Conservation (phyloP, 495 filamentous ascomycete species). For the Aspergillus indologenus region DNA sequence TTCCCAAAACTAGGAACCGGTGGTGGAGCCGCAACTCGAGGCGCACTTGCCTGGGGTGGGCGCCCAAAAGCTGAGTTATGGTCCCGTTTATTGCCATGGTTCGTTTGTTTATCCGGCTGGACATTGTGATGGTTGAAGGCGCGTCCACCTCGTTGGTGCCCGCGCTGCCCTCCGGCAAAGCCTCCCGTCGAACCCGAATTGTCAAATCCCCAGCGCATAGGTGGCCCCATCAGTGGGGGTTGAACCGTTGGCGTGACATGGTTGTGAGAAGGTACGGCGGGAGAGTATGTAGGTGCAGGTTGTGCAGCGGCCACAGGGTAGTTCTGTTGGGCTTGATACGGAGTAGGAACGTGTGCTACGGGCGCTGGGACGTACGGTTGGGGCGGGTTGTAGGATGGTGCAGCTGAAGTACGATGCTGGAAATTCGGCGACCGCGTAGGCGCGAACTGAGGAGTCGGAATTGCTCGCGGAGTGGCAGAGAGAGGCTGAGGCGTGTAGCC, state of each 20-base stretch:
- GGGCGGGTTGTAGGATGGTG: constrained; percentile 25
- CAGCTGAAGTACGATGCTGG: constrained; percentile 22
- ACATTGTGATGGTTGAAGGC: constrained; percentile 48
- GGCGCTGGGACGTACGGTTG: constrained; percentile 27
- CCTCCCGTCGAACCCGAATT: constrained; percentile 23
- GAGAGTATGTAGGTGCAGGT: constrained; percentile 25
- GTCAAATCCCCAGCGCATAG: constrained; percentile 58
- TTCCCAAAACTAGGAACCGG: constrained; percentile 61
- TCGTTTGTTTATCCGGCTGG: constrained; percentile 36
- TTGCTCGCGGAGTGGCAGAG: constrained; percentile 21
- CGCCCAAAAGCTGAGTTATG: constrained; percentile 42
- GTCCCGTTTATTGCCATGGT: constrained; percentile 37
- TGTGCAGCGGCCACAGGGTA: constrained; percentile 29
- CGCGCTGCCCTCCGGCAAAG: constrained; percentile 22
- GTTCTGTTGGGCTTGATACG: constrained; percentile 29
- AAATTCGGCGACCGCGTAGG: constrained; percentile 25
- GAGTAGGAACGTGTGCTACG: constrained; percentile 19
- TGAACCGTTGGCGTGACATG: constrained; percentile 31
- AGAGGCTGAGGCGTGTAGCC: constrained; percentile 32
- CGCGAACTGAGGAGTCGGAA: constrained; percentile 30
- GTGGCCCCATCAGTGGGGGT: constrained; percentile 54
- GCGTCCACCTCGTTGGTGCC: constrained; percentile 35
- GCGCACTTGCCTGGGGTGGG: constrained; percentile 36
- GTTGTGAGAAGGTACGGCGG: constrained; percentile 24
- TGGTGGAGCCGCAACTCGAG: constrained; percentile 50